Conservation (phyloP, 345 rosid species). For the Moricandia moricandioides region DNA sequence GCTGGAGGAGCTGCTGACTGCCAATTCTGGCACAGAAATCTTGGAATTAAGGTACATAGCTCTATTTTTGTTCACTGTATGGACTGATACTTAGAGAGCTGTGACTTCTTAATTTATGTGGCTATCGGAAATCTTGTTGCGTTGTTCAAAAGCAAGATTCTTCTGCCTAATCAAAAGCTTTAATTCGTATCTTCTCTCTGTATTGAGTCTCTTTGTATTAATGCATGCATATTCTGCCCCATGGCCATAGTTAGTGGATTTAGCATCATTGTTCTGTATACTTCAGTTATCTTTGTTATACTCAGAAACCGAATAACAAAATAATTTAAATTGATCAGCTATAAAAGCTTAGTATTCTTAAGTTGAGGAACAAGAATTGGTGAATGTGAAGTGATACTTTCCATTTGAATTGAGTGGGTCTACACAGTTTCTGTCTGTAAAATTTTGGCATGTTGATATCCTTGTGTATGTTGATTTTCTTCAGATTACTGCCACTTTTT, state of each 20-base stretch:
- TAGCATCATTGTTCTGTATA: neutral
- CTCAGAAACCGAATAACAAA: neutral
- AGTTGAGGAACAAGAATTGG: neutral
- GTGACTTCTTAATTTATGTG: neutral
- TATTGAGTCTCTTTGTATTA: neutral
- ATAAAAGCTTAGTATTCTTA: neutral
- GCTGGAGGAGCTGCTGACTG: constrained; percentile 99
- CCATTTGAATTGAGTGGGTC: neutral
- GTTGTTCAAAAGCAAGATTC: neutral
- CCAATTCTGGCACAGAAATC: constrained; percentile 94
- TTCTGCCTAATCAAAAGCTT: neutral
- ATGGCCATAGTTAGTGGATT: neutral
- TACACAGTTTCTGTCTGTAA: neutral
- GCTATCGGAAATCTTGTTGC: neutral
- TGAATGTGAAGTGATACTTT: neutral
- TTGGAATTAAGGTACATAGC: constrained; percentile 73
- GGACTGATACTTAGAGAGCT: constrained; percentile 1
- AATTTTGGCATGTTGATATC: neutral
- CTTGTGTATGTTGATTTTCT: neutral
- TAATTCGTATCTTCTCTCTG: neutral
- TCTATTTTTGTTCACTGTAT: neutral
- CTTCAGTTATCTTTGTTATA: neutral
- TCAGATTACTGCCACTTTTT: neutral
- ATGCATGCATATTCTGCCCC: neutral
- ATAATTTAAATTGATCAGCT: neutral